Evolutionary conservation across 1,139 yeast species (phyloP), one percentile per base, ranked within the genome.

Genomic region (Candida albicans): DNA sequence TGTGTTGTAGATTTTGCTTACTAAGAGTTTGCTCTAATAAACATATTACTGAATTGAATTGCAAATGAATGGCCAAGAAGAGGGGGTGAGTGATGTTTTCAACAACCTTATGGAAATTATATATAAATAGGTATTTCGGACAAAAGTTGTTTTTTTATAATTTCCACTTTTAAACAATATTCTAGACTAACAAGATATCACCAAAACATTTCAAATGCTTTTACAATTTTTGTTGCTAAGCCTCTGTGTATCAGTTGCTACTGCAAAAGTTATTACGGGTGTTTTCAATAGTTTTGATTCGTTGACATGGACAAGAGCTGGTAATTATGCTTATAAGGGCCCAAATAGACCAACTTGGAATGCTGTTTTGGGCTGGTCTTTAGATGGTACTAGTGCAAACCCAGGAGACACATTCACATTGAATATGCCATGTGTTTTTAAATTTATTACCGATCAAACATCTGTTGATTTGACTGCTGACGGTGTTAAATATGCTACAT

Each of bases 341-440:
- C 64, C 64, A 2, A 14, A 27, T 28, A 35, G 39, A 13, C 63
- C 65, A 0, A 54, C 51, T 45, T 66, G 69, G 68, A 33, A 40
- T 14, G 62, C 61, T 1, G 49, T 51, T 1, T 36, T 65, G 4
- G 44, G 46, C 1, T 67, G 71, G 70, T 15, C 41, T 2, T 49
- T 67, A n/a, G 45, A 49, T 22, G 61, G 61, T 9, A 13, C 51
- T 2, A 39, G 48, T 1, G 56, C 54, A 1, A 30, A 35, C 3
- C 32, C 62, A 1, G 66, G 66, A 5, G 68, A 63, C 47, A 62
- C 66, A 2, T 62, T 63, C 48, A 41, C 52, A 3, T 56, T 64
- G 40, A 41, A 35, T 13, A 50, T 64, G 51, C 65, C 65, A 1
- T 53, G 63, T 50, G 65, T 59, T 3, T 62, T 50, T 46, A 59